phyloP scores from a whole-genome alignment of 73 alveolate genomes.

The Tetrahymena elliotti region DNA sequence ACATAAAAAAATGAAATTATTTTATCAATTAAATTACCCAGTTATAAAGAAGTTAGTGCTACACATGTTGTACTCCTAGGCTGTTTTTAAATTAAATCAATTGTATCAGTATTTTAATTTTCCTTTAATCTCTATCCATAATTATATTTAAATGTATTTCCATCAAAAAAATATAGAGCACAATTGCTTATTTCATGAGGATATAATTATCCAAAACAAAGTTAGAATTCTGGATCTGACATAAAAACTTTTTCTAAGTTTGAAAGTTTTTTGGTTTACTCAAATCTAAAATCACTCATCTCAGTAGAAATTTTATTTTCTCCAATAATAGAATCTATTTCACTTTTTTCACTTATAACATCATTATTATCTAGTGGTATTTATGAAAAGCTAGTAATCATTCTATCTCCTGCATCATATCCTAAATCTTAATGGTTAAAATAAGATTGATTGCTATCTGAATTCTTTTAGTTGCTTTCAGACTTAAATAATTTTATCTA shows the following conservation, averaged over 20 bases:
- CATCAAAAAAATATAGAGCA: background rate
- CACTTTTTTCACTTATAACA: background rate
- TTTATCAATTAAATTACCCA: background rate
- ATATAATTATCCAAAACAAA: background rate
- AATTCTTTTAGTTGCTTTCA: background rate
- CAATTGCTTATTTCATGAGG: background rate
- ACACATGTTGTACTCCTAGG: background rate
- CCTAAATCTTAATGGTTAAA: background rate
- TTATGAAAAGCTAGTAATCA: background rate
- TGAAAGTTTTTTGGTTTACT: background rate
- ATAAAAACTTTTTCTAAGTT: background rate
- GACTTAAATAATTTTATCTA: background rate
- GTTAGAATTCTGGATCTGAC: background rate
- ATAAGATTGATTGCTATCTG: background rate
- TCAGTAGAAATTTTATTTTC: background rate
- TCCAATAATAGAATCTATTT: background rate
- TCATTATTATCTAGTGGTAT: background rate
- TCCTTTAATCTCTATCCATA: background rate
- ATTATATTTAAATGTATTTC: background rate
- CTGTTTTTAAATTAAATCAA: background rate
- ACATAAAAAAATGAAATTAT: background rate
- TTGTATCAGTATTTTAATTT: background rate
- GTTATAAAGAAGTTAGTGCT: background rate
- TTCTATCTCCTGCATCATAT: background rate
- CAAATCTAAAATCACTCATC: background rate